A percentile compares a stretch with the other conserved stretches of the same genome.
Evolutionary conservation across 352 stramenopile species (phyloP).

Genomic region (Globisporangium uncinulatum): DNA sequence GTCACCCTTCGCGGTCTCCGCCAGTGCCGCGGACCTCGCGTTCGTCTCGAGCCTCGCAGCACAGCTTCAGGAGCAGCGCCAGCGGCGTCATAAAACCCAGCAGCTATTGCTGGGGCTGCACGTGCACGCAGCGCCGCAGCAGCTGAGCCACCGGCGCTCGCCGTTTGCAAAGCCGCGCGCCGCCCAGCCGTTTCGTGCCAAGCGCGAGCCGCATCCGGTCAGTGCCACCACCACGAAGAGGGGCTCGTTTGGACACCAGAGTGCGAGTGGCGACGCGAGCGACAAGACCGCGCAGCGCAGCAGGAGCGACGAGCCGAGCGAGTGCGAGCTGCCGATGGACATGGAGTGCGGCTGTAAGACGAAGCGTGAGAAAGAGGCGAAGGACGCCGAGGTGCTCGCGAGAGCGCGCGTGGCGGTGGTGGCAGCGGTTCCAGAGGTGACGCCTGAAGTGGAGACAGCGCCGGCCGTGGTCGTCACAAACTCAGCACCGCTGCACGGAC

Average conservation of each 20-base stretch:
- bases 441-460: background rate
- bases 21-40: slow-evolving; percentile 11
- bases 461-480: background rate
- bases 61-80: slow-evolving; percentile 10
- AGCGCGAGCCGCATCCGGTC: background rate
- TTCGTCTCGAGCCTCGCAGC: slow-evolving; percentile 12
- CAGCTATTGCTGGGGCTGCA: background rate
- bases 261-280: background rate
- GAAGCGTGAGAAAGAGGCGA: slow-evolving; percentile 28
- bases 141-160: slow-evolving; percentile 11
- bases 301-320: slow-evolving; percentile 9
- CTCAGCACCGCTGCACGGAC: background rate
- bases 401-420: slow-evolving; percentile 3
- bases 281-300: background rate
- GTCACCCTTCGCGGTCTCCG: slow-evolving; percentile 4
- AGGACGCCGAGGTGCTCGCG: slow-evolving; percentile 26
- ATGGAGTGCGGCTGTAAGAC: slow-evolving; percentile 50
- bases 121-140: background rate
- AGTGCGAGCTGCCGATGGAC: slow-evolving; percentile 40
- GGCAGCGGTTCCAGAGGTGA: background rate
- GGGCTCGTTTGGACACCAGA: too few species aligned
- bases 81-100: background rate
- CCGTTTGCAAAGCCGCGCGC: slow-evolving; percentile 6
- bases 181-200: background rate
- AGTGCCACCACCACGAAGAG: too few species aligned